These are phyloP conservation scores for Blastocystis hominis DNA, from an alignment of 352 stramenopile species.

Conservation along the genomic window DNA sequence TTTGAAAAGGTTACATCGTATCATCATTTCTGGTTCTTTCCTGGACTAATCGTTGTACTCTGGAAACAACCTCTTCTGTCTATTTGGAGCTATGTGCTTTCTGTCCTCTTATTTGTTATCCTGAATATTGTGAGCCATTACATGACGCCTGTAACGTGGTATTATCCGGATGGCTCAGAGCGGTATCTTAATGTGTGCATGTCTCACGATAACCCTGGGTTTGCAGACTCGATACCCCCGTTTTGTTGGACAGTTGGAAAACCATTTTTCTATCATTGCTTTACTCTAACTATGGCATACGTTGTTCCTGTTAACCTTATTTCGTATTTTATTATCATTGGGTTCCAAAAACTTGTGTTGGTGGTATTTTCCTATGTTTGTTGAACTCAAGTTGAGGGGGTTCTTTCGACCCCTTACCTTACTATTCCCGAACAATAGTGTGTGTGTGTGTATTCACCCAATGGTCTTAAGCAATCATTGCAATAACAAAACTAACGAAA, in stretches of 20 bases:
- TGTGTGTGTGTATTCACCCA: background rate
- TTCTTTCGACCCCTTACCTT: background rate
- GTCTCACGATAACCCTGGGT: slow-evolving; percentile 5
- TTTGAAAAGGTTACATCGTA: slow-evolving; percentile 30
- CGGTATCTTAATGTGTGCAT: slow-evolving; percentile 44
- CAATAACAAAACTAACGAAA: too few relatives aligned
- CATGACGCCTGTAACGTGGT: slow-evolving; percentile 13
- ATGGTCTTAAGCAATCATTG: background rate
- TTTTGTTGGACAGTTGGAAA: slow-evolving; percentile 45
- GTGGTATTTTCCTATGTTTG: background rate
- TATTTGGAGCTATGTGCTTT: slow-evolving; percentile 15
- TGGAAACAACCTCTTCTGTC: background rate
- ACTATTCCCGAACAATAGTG: background rate
- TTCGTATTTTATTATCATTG: slow-evolving; percentile 7
- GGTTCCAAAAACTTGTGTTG: background rate
- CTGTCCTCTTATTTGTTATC: slow-evolving; percentile 18
- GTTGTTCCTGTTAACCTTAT: slow-evolving; percentile 38
- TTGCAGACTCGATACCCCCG: slow-evolving; percentile 6
- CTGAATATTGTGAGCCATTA: slow-evolving; percentile 8
- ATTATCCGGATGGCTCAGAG: background rate
- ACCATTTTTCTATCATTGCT: background rate
- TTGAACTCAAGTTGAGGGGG: background rate
- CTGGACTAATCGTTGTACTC: slow-evolving; percentile 11
- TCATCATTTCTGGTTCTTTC: slow-evolving; percentile 55
- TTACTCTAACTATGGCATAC: background rate